phyloP scores from a whole-genome alignment of 352 stramenopile genomes.

The Phytophthora hybrid region DNA sequence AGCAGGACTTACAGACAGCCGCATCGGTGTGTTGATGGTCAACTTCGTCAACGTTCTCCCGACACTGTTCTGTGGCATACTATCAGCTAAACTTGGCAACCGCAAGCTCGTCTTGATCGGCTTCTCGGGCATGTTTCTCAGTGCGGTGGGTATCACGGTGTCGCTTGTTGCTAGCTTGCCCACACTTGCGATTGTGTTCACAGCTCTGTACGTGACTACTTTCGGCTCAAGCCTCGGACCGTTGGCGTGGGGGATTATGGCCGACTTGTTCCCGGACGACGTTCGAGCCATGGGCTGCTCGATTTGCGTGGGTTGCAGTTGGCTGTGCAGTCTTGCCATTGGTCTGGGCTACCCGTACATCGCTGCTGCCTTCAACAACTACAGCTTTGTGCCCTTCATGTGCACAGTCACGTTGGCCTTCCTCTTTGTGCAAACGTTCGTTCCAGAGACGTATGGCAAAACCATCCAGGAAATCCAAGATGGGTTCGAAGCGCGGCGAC shows the following conservation, averaged over 20 bases:
- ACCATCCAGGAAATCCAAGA: conserved; percentile 72
- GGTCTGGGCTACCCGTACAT: conserved; percentile 69
- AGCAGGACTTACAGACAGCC: conserved; percentile 61
- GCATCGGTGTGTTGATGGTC: conserved; percentile 63
- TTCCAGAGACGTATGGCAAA: conserved; percentile 75
- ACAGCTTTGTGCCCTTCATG: conserved; percentile 68
- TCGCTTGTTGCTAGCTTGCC: conserved; percentile 38
- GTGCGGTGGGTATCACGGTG: conserved; percentile 56
- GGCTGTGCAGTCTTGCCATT: conserved; percentile 56
- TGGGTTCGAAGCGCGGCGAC: conserved; percentile 38
- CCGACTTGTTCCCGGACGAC: conserved; percentile 67
- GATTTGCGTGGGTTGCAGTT: conserved; percentile 61
- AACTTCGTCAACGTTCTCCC: conserved; percentile 67
- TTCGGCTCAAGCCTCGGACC: conserved; percentile 62
- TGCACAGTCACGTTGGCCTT: conserved; percentile 49
- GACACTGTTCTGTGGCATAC: conserved; percentile 46
- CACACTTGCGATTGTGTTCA: conserved; percentile 61
- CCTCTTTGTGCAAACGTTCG: conserved; percentile 47
- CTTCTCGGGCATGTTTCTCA: conserved; percentile 58
- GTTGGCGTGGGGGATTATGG: conserved; percentile 59
- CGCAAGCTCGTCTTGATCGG: conserved; percentile 57
- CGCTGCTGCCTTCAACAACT: conserved; percentile 47
- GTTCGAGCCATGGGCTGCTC: conserved; percentile 60
- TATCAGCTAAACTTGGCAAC: conserved; percentile 57
- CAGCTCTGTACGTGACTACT: conserved; percentile 54